phyloP scores from a whole-genome alignment of 2,329 filamentous ascomycete genomes.

The Samsoniella hepiali region DNA sequence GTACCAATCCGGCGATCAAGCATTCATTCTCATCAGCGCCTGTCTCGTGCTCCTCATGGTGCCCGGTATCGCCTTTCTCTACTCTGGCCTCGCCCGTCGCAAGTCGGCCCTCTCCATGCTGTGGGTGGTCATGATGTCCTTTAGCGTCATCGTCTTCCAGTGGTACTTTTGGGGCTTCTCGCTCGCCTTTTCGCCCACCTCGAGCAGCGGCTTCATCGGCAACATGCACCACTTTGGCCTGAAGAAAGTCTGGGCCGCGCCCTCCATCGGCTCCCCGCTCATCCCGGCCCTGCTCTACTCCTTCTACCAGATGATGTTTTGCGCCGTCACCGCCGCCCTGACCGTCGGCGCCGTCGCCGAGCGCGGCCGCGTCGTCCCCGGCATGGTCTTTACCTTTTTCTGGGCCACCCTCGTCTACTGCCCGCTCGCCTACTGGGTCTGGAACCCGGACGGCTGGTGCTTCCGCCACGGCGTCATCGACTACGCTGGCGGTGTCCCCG shows the following conservation, averaged over 20 bases:
- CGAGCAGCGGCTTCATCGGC: constrained; percentile 87
- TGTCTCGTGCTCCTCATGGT: constrained; percentile 97
- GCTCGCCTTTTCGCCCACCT: constrained; percentile 79
- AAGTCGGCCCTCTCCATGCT: constrained; percentile 97
- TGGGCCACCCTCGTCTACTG: constrained; percentile 99
- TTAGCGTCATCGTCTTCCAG: constrained; percentile 89
- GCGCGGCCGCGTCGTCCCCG: constrained; percentile 85
- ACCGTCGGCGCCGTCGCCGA: constrained; percentile 90
- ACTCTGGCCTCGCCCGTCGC: constrained; percentile 93
- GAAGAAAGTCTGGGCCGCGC: constrained; percentile 74
- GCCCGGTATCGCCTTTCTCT: constrained; percentile 93
- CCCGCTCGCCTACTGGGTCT: constrained; percentile 92
- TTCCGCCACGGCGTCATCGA: constrained; percentile 89
- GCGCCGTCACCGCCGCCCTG: constrained; percentile 86
- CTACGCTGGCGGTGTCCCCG: constrained; percentile 93
- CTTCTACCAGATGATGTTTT: constrained; percentile 99
- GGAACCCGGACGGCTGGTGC: constrained; percentile 92
- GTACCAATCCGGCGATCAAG: constrained; percentile 87
- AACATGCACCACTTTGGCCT: constrained; percentile 87
- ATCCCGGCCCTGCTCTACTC: constrained; percentile 88
- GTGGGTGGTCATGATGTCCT: constrained; percentile 94
- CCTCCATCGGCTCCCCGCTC: constrained; percentile 84
- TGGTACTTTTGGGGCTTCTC: constrained; percentile 99
- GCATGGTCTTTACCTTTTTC: constrained; percentile 92
- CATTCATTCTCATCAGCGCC: constrained; percentile 84